Evolutionary conservation across 1,139 yeast species (phyloP).

Genomic region (Tardiomyces blankii): DNA sequence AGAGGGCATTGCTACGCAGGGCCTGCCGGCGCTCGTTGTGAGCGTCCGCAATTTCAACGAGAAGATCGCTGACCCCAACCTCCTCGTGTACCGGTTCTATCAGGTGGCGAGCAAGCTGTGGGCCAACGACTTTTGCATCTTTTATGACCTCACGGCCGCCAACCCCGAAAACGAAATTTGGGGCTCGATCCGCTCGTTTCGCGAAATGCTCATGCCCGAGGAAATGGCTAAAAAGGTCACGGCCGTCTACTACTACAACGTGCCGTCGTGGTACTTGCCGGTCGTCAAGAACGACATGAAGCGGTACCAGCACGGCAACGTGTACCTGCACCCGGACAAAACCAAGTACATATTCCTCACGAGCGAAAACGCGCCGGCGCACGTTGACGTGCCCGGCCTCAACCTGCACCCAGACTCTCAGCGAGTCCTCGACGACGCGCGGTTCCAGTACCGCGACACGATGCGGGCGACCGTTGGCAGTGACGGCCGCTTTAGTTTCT

Average conservation of each 20-base stretch:
- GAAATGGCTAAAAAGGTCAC: constrained; percentile 44
- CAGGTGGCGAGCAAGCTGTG: constrained; percentile 66
- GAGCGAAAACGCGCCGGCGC: no score
- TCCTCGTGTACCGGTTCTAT: constrained; percentile 48
- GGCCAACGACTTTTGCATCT: constrained; percentile 53
- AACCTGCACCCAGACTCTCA: constrained; percentile 15
- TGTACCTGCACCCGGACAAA: constrained; percentile 15
- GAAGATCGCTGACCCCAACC: constrained; percentile 39
- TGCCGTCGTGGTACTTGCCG: constrained; percentile 36
- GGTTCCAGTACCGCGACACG: constrained; percentile 12
- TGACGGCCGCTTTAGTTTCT: not conserved
- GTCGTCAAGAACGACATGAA: constrained; percentile 20
- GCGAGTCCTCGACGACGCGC: constrained; percentile 14
- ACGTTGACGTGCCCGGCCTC: constrained; percentile 2
- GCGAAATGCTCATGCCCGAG: constrained; percentile 29
- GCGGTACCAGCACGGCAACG: constrained; percentile 9
- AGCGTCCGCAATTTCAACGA: constrained; percentile 36
- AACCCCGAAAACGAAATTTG: constrained; percentile 28
- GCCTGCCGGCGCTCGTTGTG: constrained; percentile 56
- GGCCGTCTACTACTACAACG: constrained; percentile 49
- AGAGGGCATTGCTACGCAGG: constrained; percentile 60
- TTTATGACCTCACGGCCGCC: constrained; percentile 63
- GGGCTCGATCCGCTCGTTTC: constrained; percentile 9
- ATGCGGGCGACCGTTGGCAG: constrained; percentile 4
- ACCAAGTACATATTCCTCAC: constrained; percentile 17